Evolutionary conservation across 352 stramenopile species (phyloP), one percentile per base, ranked within the genome.

Genomic region (Globisporangium polare): DNA sequence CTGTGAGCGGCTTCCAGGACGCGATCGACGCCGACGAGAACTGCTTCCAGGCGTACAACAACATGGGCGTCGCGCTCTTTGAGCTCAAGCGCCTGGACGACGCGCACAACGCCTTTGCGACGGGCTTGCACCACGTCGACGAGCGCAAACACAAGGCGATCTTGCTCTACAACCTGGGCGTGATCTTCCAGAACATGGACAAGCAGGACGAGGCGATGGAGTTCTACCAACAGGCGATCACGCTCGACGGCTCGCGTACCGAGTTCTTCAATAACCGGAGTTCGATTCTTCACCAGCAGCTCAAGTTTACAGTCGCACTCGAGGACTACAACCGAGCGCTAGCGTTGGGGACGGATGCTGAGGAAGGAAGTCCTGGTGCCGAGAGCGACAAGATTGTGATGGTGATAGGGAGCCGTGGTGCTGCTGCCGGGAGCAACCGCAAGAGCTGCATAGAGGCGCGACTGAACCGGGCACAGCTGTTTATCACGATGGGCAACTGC

Each of bases 241-340:
- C 60, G 5, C 41, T 83, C 1, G 73, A 85, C 41, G 55, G 56
- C 6, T 69, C 71, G 1, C 62, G 77, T 7, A 70, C 67, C 9
- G 69, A 79, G 64, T 82, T 86, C 46, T 82, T 80, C 58, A 82
- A 83, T 60, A 89, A 89, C 37, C 60, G 79, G 37, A 83, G 74
- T 31, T 68, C 73, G 4, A 83, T 83, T 13, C 60, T 82, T 2
- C 79, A 86, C 39, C 61, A 79, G 24, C 79, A 89, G 53, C 70
- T 83, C 60, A 73, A 75, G 56, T 83, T 78, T 51, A 65, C 68
- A 0, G 67, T 78, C 29, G 79, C 79, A 2, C 54, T 89, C 1
- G 72, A 80, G 52, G 79, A 89, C 49, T 86, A 86, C 59, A 83
- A 77, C 24, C 66, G 67, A 5, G 78, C 77, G 1, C 52, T 88